phyloP scores from a whole-genome alignment of 2,329 filamentous ascomycete species.

The Chaetomium olivaceum region DNA sequence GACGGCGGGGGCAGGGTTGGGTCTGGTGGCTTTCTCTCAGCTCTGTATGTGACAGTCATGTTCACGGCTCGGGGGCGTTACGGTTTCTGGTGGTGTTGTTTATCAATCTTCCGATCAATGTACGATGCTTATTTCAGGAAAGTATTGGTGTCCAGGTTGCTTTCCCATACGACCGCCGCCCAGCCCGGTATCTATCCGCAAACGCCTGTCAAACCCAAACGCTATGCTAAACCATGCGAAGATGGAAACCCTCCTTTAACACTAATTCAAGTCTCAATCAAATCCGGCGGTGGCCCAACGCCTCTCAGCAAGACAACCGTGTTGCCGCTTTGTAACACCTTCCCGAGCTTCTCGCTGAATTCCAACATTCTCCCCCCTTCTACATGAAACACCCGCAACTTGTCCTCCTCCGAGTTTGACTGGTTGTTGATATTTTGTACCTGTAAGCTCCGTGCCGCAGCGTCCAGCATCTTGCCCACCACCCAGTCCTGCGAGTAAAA shows the following conservation, averaged over 20 bases:
- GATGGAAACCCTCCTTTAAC: not conserved
- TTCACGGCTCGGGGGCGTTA: not conserved
- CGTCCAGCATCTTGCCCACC: slow-evolving; percentile 79
- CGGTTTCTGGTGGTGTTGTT: not conserved
- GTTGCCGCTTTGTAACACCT: slow-evolving; percentile 74
- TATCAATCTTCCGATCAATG: not conserved
- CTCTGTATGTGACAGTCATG: not conserved
- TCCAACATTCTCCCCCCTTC: slow-evolving; percentile 84
- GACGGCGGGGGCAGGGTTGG: not conserved
- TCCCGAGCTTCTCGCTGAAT: slow-evolving; percentile 82
- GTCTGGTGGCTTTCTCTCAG: not conserved
- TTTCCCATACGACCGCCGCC: not conserved
- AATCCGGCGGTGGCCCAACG: slow-evolving; percentile 74
- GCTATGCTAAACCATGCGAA: slow-evolving; percentile 22
- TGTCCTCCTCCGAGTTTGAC: slow-evolving; percentile 72
- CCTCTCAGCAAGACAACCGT: slow-evolving; percentile 87
- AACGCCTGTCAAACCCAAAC: slow-evolving; percentile 16
- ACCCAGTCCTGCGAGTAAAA: slow-evolving; percentile 85
- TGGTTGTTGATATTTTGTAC: slow-evolving; percentile 84
- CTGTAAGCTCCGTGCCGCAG: slow-evolving; percentile 73
- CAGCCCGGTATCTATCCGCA: slow-evolving; percentile 10
- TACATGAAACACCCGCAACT: slow-evolving; percentile 86
- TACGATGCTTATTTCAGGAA: not conserved
- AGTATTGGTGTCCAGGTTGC: not conserved
- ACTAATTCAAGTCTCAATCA: slow-evolving; percentile 57